Conservation (phyloP, 352 stramenopile species). For the Phytopythium kandeliae region DNA sequence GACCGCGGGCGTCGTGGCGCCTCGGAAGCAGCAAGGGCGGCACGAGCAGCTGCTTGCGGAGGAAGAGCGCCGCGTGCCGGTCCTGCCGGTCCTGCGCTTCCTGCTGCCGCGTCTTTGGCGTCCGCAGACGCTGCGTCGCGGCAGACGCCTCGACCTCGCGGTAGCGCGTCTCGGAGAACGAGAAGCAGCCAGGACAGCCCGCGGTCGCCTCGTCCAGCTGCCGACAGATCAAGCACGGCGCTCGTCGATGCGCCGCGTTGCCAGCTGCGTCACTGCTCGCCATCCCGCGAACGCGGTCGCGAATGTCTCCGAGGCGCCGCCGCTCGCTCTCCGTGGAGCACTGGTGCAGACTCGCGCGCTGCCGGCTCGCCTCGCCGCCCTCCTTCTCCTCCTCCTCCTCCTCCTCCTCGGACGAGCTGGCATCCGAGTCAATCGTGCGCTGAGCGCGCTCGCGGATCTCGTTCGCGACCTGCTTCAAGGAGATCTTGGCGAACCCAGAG, state of each 20-base stretch:
- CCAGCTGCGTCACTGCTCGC: too few relatives aligned
- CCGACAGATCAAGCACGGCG: slow-evolving; percentile 30
- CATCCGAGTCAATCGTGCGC: slow-evolving; percentile 9
- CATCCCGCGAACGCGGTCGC: slow-evolving; percentile 1
- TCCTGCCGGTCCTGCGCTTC: slow-evolving; percentile 30
- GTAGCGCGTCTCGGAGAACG: slow-evolving; percentile 38
- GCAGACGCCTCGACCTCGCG: slow-evolving; percentile 23
- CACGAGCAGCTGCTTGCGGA: slow-evolving; percentile 44
- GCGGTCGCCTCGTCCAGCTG: slow-evolving; percentile 10
- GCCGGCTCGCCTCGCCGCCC: too few relatives aligned
- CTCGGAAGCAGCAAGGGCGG: slow-evolving; percentile 11
- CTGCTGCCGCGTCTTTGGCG: slow-evolving; percentile 43
- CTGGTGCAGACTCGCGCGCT: not conserved
- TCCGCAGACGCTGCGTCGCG: slow-evolving; percentile 41
- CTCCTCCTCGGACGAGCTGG: slow-evolving; percentile 19
- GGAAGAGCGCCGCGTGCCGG: slow-evolving; percentile 32
- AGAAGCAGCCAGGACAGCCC: slow-evolving; percentile 68
- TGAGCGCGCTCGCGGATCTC: slow-evolving; percentile 22
- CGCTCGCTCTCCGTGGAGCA: slow-evolving; percentile 1
- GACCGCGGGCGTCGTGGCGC: too few relatives aligned
- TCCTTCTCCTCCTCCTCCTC: slow-evolving; percentile 18
- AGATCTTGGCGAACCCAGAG: slow-evolving; percentile 48
- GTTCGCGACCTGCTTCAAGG: slow-evolving; percentile 39
- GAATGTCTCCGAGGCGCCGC: not conserved
- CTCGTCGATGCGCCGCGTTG: not conserved